Conservation (phyloP, 192 early-diverging fungal genomes). For the Backusella morwellensis region DNA sequence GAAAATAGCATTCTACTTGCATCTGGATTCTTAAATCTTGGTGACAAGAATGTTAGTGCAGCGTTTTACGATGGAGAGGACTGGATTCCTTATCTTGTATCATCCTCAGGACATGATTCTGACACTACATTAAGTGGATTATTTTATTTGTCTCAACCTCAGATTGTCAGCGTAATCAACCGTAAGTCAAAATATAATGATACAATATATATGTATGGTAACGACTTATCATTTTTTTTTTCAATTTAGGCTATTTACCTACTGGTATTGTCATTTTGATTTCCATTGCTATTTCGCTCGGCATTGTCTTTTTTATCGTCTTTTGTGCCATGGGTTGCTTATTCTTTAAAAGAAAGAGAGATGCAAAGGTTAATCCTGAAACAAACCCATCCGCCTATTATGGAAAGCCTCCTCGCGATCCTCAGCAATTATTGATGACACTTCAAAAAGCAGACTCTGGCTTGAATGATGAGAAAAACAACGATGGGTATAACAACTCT, state of each 20-base stretch:
- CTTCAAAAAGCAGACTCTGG: constrained; percentile 9
- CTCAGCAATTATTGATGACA: constrained; percentile 24
- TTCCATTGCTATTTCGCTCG: constrained; percentile 64
- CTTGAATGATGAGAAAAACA: background rate
- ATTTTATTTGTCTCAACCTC: constrained; percentile 14
- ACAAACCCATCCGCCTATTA: constrained; percentile 24
- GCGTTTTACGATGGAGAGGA: constrained; percentile 51
- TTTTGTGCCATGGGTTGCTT: constrained; percentile 52
- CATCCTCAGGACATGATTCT: constrained; percentile 24
- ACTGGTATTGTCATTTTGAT: constrained; percentile 64
- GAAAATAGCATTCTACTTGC: constrained; percentile 37
- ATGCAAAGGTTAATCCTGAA: constrained; percentile 6
- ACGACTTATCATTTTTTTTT: background rate
- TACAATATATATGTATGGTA: background rate
- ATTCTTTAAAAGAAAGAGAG: constrained; percentile 28
- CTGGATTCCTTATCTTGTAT: constrained; percentile 43
- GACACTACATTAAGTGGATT: constrained; percentile 9
- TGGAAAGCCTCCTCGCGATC: constrained; percentile 34
- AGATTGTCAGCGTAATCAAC: background rate
- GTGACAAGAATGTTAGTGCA: constrained; percentile 33
- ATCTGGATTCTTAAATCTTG: constrained; percentile 44
- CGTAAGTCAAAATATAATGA: constrained; percentile 4
- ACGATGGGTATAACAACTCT: background rate
- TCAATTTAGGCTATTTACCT: constrained; percentile 35
- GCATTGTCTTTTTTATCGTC: constrained; percentile 64